Conservation (phyloP, 306 rosid genomes). For the Lagenaria siceraria region DNA sequence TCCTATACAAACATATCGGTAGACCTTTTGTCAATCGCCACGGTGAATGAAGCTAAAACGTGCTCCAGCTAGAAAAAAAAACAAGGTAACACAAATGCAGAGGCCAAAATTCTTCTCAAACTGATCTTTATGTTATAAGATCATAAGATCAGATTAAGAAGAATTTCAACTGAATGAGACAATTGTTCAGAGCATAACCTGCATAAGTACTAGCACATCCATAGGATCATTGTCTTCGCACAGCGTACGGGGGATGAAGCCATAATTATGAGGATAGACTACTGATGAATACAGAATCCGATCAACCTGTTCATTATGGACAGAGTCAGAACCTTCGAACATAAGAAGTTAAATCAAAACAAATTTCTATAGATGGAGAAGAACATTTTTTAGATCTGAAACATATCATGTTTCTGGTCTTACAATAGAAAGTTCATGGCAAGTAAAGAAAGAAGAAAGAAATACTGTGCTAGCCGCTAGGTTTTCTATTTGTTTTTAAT, state of each 20-base stretch:
- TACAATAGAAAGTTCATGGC: neutral
- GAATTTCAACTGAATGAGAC: neutral
- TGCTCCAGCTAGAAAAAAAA: neutral
- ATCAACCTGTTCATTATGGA: constrained; percentile 54
- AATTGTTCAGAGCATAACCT: constrained; percentile 28
- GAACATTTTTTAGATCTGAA: neutral
- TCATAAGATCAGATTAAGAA: neutral
- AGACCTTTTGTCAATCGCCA: neutral
- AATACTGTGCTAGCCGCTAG: neutral
- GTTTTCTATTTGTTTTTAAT: neutral
- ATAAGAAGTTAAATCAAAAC: neutral
- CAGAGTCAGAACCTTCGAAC: neutral
- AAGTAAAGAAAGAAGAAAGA: neutral
- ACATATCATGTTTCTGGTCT: neutral
- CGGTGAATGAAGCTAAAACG: neutral
- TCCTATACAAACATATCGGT: constrained; percentile 43
- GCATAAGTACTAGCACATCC: constrained; percentile 93
- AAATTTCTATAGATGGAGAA: neutral
- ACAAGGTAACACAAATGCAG: neutral
- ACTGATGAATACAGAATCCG: constrained; percentile 81
- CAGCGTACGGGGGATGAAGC: constrained; percentile 83
- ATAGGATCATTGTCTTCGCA: constrained; percentile 97
- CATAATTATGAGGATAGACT: constrained; percentile 94
- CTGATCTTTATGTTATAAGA: neutral
- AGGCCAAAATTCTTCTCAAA: neutral